These are phyloP conservation scores for Rhizomucor miehei DNA, from an alignment of 371 early-diverging fungal genomes.

Conservation along the genomic window DNA sequence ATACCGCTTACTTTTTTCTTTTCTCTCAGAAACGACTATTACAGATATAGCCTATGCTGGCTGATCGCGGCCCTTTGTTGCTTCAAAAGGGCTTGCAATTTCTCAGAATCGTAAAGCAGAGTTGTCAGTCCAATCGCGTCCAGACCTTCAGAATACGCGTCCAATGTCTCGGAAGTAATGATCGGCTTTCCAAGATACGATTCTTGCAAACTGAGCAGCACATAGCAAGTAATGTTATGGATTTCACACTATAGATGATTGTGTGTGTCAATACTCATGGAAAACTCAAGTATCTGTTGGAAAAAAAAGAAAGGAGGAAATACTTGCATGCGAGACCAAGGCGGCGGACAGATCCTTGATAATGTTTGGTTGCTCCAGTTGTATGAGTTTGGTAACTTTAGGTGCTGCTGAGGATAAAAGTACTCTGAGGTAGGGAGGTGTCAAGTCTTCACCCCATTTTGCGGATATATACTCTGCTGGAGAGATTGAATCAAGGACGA, in stretches of 20 bases:
- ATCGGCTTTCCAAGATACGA: constrained; percentile 37
- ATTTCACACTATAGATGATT: constrained; percentile 49
- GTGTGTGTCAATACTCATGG: background rate
- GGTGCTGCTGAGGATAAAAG: constrained; percentile 24
- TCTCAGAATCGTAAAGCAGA: constrained; percentile 14
- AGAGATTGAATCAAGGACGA: constrained; percentile 38
- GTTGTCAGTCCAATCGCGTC: constrained; percentile 17
- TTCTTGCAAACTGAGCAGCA: constrained; percentile 41
- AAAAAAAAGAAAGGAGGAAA: background rate
- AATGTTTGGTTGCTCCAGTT: constrained; percentile 36
- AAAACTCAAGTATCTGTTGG: background rate
- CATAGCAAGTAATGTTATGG: constrained; percentile 31
- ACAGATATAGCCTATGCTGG: constrained; percentile 45
- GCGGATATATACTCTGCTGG: constrained; percentile 27
- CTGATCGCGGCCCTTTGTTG: constrained; percentile 12
- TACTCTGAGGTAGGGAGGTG: constrained; percentile 33
- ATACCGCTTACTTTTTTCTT: no score
- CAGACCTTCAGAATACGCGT: constrained; percentile 30
- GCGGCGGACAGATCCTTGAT: constrained; percentile 36
- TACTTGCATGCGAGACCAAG: constrained; percentile 35
- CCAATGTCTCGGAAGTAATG: constrained; percentile 30
- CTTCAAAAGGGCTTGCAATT: constrained; percentile 11
- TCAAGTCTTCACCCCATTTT: constrained; percentile 16
- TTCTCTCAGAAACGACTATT: constrained; percentile 6
- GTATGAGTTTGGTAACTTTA: background rate